Conservation (phyloP, 306 rosid species). For the Echinosophora koreensis region DNA sequence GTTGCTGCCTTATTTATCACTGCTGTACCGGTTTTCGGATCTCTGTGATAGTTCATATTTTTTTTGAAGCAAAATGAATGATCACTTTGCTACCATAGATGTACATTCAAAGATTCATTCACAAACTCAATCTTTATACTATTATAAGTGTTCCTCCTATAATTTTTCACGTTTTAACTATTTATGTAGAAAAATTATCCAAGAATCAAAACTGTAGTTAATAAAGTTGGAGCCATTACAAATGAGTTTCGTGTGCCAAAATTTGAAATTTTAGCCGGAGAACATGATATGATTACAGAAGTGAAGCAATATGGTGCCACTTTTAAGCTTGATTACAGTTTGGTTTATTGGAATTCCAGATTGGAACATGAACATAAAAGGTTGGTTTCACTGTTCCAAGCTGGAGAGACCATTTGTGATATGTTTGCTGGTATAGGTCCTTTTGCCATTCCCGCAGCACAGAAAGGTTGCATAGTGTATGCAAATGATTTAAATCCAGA, state of each 20-base stretch:
- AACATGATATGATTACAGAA: constrained; percentile 80
- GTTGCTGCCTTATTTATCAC: not conserved
- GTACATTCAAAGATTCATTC: constrained; percentile 30
- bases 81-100: constrained; percentile 6
- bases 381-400: constrained; percentile 79
- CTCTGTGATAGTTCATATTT: not conserved
- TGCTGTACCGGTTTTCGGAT: constrained; percentile 29
- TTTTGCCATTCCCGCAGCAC: constrained; percentile 95
- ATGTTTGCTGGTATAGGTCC: constrained; percentile 99
- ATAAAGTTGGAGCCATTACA: constrained; percentile 88
- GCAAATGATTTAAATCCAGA: constrained; percentile 97
- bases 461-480: constrained; percentile 85
- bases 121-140: constrained; percentile 21
- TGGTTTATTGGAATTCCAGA: constrained; percentile 98
- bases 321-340: constrained; percentile 89
- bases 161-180: constrained; percentile 22
- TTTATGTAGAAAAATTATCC: constrained; percentile 87
- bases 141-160: constrained; percentile 1
- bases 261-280: constrained; percentile 87
- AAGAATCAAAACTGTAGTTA: constrained; percentile 86
- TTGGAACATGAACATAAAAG: constrained; percentile 94
- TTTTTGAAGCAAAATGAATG: constrained; percentile 19
- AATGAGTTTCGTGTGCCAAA: constrained; percentile 93
- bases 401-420: constrained; percentile 85
- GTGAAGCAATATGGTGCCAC: constrained; percentile 94